phyloP scores from a whole-genome alignment of 1,139 yeast species.

The Taiozyma sp. region DNA sequence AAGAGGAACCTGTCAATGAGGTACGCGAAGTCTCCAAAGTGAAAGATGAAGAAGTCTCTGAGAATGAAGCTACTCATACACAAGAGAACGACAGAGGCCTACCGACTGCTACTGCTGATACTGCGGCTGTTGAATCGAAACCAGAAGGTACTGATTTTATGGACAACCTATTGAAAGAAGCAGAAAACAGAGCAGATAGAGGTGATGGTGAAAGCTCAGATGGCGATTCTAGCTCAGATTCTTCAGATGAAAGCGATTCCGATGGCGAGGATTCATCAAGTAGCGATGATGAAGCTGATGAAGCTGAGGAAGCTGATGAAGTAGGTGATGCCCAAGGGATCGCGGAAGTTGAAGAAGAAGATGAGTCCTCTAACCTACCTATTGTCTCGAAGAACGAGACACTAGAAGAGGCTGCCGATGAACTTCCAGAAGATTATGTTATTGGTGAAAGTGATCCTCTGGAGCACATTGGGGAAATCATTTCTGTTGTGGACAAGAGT shows the following conservation, averaged over 20 bases:
- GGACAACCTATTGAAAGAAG: constrained; percentile 21
- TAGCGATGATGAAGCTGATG: constrained; percentile 10
- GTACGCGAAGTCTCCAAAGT: background rate
- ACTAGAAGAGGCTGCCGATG: constrained; percentile 60
- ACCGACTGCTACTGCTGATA: background rate
- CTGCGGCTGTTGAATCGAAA: background rate
- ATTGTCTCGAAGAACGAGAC: constrained; percentile 76
- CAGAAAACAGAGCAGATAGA: background rate
- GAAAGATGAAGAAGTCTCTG: background rate
- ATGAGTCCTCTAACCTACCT: constrained; percentile 44
- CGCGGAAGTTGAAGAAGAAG: constrained; percentile 24
- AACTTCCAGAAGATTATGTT: constrained; percentile 59
- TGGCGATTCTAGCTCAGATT: constrained; percentile 18
- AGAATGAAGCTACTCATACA: background rate
- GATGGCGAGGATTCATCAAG: constrained; percentile 9
- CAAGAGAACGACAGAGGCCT: background rate
- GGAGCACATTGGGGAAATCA: constrained; percentile 67
- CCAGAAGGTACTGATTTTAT: constrained; percentile 12
- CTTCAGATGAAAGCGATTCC: constrained; percentile 13
- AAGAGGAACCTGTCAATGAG: background rate
- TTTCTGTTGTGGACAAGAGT: constrained; percentile 65
- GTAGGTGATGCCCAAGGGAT: constrained; percentile 18
- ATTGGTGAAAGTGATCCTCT: constrained; percentile 59
- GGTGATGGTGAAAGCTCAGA: constrained; percentile 2
- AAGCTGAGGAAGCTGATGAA: constrained; percentile 11